Percentiles rank a stretch among this genome's conserved stretches.
Evolutionary conservation across 306 rosid species (phyloP).

Genomic region (Fragaria vesca): DNA sequence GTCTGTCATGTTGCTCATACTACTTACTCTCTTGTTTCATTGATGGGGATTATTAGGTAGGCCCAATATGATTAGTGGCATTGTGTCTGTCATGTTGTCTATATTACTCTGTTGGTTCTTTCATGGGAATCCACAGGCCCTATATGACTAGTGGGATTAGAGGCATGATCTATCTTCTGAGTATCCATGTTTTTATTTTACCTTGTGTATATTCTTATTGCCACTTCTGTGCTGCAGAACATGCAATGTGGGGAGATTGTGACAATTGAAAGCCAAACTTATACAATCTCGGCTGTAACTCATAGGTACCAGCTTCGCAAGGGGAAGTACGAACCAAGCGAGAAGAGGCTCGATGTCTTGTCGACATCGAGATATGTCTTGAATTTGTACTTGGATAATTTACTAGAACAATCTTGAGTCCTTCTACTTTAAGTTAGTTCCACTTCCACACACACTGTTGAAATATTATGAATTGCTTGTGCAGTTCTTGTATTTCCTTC

Average conservation of each 20-base stretch:
- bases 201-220: slow-evolving; percentile 1
- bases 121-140: slow-evolving; percentile 33
- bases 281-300: slow-evolving; percentile 83
- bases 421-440: slow-evolving; percentile 2
- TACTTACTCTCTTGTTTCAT: slow-evolving; percentile 29
- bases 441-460: slow-evolving; percentile 19
- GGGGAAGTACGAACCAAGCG: slow-evolving; percentile 90
- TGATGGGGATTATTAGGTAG: slow-evolving; percentile 31
- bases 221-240: slow-evolving; percentile 42
- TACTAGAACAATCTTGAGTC: slow-evolving; percentile 78
- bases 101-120: slow-evolving; percentile 30
- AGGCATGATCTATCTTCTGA: slow-evolving; percentile 31
- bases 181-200: slow-evolving; percentile 14
- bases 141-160: slow-evolving; percentile 28
- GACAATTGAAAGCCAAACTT: slow-evolving; percentile 78
- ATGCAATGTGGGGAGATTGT: slow-evolving; percentile 69
- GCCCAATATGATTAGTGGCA: slow-evolving; percentile 28
- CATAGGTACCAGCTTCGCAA: slow-evolving; percentile 89
- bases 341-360: slow-evolving; percentile 90
- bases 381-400: slow-evolving; percentile 68
- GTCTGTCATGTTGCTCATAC: slow-evolving; percentile 35
- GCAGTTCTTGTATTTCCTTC: background rate
- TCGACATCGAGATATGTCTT: slow-evolving; percentile 89
- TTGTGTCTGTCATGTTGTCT: slow-evolving; percentile 41
- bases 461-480: slow-evolving; percentile 22